Conservation (phyloP, 1,284 basidiomycete genomes). For the Exsudoporus floridanus region DNA sequence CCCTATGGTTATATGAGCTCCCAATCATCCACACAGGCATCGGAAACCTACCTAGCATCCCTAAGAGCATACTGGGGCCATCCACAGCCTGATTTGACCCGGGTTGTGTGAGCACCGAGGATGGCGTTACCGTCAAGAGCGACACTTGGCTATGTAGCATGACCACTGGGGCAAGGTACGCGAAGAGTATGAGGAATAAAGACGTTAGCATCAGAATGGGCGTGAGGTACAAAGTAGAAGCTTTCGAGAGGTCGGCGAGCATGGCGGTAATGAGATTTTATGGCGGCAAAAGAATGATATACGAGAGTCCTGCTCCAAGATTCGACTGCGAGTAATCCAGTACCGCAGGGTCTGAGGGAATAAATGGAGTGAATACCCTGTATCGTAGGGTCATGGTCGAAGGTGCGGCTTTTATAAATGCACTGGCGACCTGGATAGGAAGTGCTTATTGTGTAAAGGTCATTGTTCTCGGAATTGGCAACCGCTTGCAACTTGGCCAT, state of each 20-base stretch:
- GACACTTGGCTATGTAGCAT: conserved; percentile 63
- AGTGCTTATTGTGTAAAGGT: conserved; percentile 19
- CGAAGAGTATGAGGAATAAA: conserved; percentile 62
- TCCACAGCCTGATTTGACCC: conserved; percentile 49
- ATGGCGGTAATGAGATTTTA: conserved; percentile 18
- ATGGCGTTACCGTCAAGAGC: conserved; percentile 62
- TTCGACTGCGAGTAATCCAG: conserved; percentile 24
- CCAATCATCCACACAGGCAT: not conserved
- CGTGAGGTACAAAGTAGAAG: conserved; percentile 65
- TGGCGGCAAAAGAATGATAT: conserved; percentile 3
- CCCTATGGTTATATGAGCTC: conserved; percentile 41
- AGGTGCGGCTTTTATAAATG: conserved; percentile 18
- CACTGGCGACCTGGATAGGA: conserved; percentile 1
- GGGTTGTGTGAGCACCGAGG: conserved; percentile 47
- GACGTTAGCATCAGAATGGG: conserved; percentile 65
- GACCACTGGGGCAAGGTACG: conserved; percentile 61
- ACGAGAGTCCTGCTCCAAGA: conserved; percentile 22
- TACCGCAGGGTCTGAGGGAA: conserved; percentile 17
- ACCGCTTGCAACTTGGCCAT: not conserved
- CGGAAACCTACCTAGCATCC: conserved; percentile 54
- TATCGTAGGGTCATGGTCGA: conserved; percentile 5
- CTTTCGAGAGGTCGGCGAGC: conserved; percentile 68
- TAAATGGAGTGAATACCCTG: not conserved
- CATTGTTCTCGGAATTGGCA: conserved; percentile 20
- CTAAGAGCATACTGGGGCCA: conserved; percentile 69